Base-by-base conservation (phyloP, 2,329 filamentous ascomycete species). In the Catunica adiposa region DNA sequence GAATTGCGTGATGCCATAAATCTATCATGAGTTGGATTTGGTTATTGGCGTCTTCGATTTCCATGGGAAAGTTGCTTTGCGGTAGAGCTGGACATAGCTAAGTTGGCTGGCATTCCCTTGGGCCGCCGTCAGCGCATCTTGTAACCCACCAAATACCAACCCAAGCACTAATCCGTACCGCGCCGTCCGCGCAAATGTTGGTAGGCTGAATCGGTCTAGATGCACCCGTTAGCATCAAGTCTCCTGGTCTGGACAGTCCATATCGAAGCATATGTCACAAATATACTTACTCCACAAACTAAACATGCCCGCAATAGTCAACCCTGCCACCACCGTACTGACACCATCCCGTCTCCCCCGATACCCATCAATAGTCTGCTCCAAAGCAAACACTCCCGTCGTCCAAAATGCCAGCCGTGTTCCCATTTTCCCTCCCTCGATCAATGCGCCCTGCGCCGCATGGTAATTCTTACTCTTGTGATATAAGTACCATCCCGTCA, bases 381-480 rank as follows among this genome's bases (percentile, higher is more conserved):
- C 92, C 51, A 92, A 79, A 5, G 81, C 73, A 63, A 94, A 83
- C 64, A 94, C 92, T 52, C 84, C 71, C 17, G 79, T 76, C 1
- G 80, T 85, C 78, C 89, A 89, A 48, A 84, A 71, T 3, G 79
- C 79, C 4, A 94, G 74, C 61, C 78, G 81, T 31, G 71, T 66
- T 1, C 84, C 89, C 75, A 92, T 86, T 61, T 77, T 81, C 52
- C 87, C 62, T 0, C 88, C 92, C 64, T 94, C 88, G 54, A 79
- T 79, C 17, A 94, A 71, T 0, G 85, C 90, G 4, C 84, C 86
- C 22, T 84, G 76, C 63, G 86, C 82, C 53, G 84, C 78, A 63
- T 88, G 81, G 71, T 98, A 97, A 69, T 95, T 97, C 69, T 97
- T 97, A 66, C 82, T 87, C 70, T 96, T 96, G 73, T 97, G 90